Conservation (phyloP, 371 early-diverging fungal species). For the Circinella umbellata region DNA sequence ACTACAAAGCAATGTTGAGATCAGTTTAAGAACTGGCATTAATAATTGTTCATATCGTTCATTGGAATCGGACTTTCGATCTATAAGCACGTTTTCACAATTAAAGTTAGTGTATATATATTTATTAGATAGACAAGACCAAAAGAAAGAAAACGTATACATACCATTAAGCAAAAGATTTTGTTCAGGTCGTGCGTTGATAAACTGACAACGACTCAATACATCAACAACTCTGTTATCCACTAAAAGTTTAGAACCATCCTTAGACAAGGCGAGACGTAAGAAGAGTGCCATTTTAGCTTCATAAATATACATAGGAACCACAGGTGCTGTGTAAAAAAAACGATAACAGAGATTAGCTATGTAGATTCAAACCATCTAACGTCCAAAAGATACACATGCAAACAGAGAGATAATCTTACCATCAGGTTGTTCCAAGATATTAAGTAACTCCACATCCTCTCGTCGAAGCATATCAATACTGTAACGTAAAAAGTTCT, state of each 20-base stretch:
- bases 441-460: slow-evolving; percentile 65
- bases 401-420: slow-evolving; percentile 1
- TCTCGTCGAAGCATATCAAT: slow-evolving; percentile 71
- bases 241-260: slow-evolving; percentile 79
- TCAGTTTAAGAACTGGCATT: slow-evolving; percentile 63
- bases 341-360: too few relatives aligned
- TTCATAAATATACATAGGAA: slow-evolving; percentile 77
- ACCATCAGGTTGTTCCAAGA: slow-evolving; percentile 62
- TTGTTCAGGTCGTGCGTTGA: slow-evolving; percentile 23
- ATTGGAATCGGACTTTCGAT: slow-evolving; percentile 10
- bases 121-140: background rate
- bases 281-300: slow-evolving; percentile 84
- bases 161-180: slow-evolving; percentile 11
- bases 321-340: slow-evolving; percentile 45
- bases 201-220: slow-evolving; percentile 74
- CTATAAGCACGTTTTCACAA: background rate
- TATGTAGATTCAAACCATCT: background rate
- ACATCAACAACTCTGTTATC: slow-evolving; percentile 81
- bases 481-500: slow-evolving; percentile 72
- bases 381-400: too few relatives aligned
- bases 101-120: background rate
- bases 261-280: slow-evolving; percentile 71
- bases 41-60: slow-evolving; percentile 68
- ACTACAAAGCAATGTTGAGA: slow-evolving; percentile 59
- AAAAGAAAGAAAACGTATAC: background rate